Evolutionary conservation across 225 moss, liverwort and hornwort species (phyloP), one percentile per base, ranked within the genome.

Genomic region (Anthoceros angustus): DNA sequence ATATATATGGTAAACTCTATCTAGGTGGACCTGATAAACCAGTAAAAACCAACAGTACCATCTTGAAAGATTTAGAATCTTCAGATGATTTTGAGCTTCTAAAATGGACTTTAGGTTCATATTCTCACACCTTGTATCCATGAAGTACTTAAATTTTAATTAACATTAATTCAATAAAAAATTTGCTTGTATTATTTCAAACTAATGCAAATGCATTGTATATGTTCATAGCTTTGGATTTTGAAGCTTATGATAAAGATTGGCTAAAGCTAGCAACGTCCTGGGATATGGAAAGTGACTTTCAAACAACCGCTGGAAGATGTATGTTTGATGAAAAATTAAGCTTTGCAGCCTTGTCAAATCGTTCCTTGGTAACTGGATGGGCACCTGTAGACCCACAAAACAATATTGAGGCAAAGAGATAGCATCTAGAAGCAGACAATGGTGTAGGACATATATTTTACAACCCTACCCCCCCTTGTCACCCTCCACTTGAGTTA

Each of bases 171-270:
- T 55, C 46, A 18, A 48, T 48, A 18, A 5, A 9, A 45, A 2
- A 12, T 48, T 48, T 18, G 14, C 1, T 48, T 12, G 63, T 46
- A 16, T 18, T 16, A 9, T 46, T 25, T 38, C 16, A 4, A 72
- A 0, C 15, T 24, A 20, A 69, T 40, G 15, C 15, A 11, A 11
- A 2, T 32, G 16, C 14, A 42, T 48, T 8, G n/a, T 55, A 40
- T 70, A 32, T 63, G 61, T 70, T 0, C 21, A 55, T 62, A 80
- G 77, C 67, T 43, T 70, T 80, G 41, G 71, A 80, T 70, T 74
- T 71, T 62, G 67, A 77, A 4, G 64, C 61, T 15, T 80, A 70
- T 40, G 74, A 75, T 20, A 74, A 43, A 40, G 72, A 77, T 21
- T 74, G 77, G 77, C 67, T 45, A 18, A 65, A 23, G 14, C 49